A percentile compares a stretch with the other conserved stretches of the same genome.
Conservation (phyloP, 2,329 filamentous ascomycete species). For the Xylariaceae sp. region DNA sequence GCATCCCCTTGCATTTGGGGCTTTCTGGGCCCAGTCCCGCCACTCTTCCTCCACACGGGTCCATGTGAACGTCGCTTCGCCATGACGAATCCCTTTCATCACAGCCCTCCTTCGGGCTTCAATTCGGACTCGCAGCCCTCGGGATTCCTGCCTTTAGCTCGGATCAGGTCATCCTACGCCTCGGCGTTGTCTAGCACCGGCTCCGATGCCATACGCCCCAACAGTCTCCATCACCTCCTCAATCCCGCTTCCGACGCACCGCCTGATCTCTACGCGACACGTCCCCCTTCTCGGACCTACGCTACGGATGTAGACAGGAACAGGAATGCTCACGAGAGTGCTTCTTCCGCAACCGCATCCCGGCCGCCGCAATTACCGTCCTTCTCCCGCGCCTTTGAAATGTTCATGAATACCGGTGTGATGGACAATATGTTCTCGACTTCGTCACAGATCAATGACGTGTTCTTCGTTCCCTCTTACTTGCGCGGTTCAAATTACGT, state of each 20-base stretch:
- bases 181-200: conserved; percentile 35
- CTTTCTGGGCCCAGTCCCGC: not conserved
- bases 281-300: conserved; percentile 19
- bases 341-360: conserved; percentile 18
- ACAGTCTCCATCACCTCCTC: conserved; percentile 50
- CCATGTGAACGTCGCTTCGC: conserved; percentile 11
- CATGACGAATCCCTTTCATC: conserved; percentile 42
- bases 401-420: conserved; percentile 33
- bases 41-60: conserved; percentile 4
- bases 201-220: conserved; percentile 30
- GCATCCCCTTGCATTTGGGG: too few relatives aligned
- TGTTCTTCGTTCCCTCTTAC: conserved; percentile 82
- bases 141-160: conserved; percentile 24
- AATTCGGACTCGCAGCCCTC: conserved; percentile 29
- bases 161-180: conserved; percentile 36
- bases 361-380: conserved; percentile 35
- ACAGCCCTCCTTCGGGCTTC: conserved; percentile 27
- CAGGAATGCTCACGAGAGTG: conserved; percentile 21
- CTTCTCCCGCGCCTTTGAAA: conserved; percentile 51
- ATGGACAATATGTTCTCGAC: conserved; percentile 20
- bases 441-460: conserved; percentile 28
- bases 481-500: conserved; percentile 74
- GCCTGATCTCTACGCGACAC: conserved; percentile 25
- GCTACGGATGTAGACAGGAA: conserved; percentile 32
- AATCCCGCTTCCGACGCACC: conserved; percentile 41